These are phyloP conservation scores for Alternaria consortialis DNA, from an alignment of 2,329 filamentous ascomycete species.

Conservation along the genomic window DNA sequence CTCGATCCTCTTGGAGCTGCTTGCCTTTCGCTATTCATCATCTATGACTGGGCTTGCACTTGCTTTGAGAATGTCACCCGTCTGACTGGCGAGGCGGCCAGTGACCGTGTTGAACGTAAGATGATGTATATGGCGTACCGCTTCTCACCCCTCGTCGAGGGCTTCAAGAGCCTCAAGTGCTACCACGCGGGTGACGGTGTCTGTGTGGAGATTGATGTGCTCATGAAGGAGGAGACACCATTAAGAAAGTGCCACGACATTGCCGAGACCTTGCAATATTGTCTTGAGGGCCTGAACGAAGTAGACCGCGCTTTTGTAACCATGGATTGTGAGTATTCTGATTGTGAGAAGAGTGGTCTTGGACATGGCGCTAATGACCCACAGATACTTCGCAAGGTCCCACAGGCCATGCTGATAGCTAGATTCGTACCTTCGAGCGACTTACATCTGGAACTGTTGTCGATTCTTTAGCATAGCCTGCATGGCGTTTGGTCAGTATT, in stretches of 20 bases:
- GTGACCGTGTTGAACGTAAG: conserved; percentile 63
- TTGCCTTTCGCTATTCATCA: conserved; percentile 71
- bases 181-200: conserved; percentile 71
- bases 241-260: conserved; percentile 66
- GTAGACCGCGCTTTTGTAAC: conserved; percentile 64
- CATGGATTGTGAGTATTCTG: conserved; percentile 56
- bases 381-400: conserved; percentile 37
- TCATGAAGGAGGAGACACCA: conserved; percentile 64
- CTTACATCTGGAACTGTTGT: neutral
- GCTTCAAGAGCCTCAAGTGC: conserved; percentile 64
- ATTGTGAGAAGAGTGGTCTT: neutral
- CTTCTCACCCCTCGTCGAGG: conserved; percentile 63
- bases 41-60: conserved; percentile 73
- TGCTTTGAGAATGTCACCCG: conserved; percentile 67
- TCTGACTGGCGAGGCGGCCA: conserved; percentile 66
- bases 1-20: conserved; percentile 70
- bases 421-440: neutral
- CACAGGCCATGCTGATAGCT: conserved; percentile 30
- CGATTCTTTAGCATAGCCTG: conserved; percentile 5
- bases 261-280: conserved; percentile 71
- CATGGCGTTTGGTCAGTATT: conserved; percentile 7
- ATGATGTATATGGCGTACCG: conserved; percentile 68
- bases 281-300: conserved; percentile 63
- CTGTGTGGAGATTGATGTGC: conserved; percentile 69
- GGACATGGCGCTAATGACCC: conserved; percentile 11